These are phyloP conservation scores for Anaeramoeba flamelloides DNA, from an alignment of 78 protist genomes.

Conservation along the genomic window DNA sequence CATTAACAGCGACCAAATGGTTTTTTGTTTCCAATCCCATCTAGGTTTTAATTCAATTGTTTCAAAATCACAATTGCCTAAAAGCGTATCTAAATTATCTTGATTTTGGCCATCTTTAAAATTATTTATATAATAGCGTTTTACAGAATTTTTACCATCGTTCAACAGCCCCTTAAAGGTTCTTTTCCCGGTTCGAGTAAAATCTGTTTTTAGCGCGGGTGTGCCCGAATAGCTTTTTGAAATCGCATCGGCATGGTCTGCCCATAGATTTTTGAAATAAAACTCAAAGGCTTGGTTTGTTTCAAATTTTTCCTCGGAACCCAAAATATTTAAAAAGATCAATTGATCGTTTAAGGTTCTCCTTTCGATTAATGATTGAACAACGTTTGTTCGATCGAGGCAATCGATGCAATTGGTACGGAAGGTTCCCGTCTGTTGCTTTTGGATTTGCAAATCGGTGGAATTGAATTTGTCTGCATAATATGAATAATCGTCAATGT, in stretches of 20 bases:
- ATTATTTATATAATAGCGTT: not conserved
- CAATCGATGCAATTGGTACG: conserved; percentile 84
- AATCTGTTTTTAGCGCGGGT: not conserved
- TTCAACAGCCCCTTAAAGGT: not conserved
- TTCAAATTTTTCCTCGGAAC: not conserved
- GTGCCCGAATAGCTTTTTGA: not conserved
- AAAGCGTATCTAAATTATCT: not conserved
- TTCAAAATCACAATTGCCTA: not conserved
- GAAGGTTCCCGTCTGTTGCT: conserved; percentile 42
- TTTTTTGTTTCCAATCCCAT: too few relatives aligned
- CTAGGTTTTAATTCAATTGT: too few relatives aligned
- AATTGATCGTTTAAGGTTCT: not conserved
- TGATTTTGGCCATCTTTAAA: not conserved
- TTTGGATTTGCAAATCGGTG: not conserved
- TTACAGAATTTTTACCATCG: not conserved
- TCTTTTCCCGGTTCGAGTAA: not conserved
- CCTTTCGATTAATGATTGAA: conserved; percentile 38
- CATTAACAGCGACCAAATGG: too few relatives aligned
- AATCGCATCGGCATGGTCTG: not conserved
- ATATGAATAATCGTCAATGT: not conserved
- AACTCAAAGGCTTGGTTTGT: not conserved
- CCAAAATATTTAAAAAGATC: not conserved
- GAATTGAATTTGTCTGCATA: not conserved
- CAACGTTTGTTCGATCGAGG: conserved; percentile 82
- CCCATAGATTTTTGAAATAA: not conserved